These are phyloP conservation scores for Sporothrix globosa DNA, from an alignment of 2,329 filamentous ascomycete species.

Conservation along the genomic window DNA sequence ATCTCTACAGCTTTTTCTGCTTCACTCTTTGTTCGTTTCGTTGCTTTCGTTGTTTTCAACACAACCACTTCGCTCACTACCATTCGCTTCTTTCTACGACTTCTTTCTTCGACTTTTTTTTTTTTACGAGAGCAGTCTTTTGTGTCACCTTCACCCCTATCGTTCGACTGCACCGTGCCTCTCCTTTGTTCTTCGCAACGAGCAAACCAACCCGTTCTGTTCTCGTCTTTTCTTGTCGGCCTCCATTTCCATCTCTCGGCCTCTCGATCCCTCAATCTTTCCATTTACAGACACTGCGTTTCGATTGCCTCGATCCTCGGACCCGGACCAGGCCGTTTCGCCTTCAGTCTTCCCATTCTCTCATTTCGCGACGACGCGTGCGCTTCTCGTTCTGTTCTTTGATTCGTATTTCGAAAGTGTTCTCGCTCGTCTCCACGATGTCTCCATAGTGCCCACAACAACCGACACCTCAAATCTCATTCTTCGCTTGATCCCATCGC, in stretches of 20 bases:
- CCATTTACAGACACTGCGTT: too few species aligned
- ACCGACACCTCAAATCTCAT: not conserved
- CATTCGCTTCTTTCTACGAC: conserved; percentile 7
- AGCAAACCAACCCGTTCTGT: not conserved
- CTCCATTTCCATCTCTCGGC: not conserved
- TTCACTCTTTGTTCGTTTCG: conserved; percentile 2
- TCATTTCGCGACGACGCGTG: conserved; percentile 14
- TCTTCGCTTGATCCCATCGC: not conserved
- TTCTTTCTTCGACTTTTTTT: not conserved
- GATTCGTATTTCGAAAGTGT: not conserved
- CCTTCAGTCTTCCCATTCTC: not conserved
- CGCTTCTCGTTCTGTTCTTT: not conserved
- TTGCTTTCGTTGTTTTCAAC: conserved; percentile 16
- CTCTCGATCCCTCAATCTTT: conserved; percentile 1
- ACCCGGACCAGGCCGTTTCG: not conserved
- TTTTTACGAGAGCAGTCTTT: conserved; percentile 29
- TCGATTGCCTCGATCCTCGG: not conserved
- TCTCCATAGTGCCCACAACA: conserved; percentile 16
- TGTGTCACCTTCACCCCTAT: not conserved
- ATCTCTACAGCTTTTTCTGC: conserved; percentile 12
- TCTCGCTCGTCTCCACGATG: conserved; percentile 18
- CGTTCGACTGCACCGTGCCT: conserved; percentile 30
- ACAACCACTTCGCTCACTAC: conserved; percentile 1
- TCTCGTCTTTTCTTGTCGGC: conserved; percentile 13
- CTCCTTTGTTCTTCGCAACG: conserved; percentile 28